These are phyloP conservation scores for Torulaspora pretoriensis DNA, from an alignment of 1,139 yeast genomes.

Conservation along the genomic window DNA sequence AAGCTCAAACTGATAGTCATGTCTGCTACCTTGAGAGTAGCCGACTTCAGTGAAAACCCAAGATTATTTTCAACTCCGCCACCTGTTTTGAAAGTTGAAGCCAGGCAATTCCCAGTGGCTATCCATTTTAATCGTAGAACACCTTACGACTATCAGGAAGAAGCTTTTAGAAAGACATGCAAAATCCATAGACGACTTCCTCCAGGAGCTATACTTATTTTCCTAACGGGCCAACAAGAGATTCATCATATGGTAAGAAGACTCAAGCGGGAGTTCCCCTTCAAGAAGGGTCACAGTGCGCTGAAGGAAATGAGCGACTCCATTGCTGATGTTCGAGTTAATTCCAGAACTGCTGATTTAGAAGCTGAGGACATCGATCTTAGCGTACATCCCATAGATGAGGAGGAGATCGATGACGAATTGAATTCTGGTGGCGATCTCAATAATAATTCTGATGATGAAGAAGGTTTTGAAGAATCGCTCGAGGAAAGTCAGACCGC, in stretches of 20 bases:
- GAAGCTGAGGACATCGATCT: constrained; percentile 91
- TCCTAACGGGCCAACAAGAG: constrained; percentile 92
- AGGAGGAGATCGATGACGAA: constrained; percentile 31
- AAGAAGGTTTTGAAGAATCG: constrained; percentile 88
- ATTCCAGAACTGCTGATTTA: constrained; percentile 57
- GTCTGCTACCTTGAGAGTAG: constrained; percentile 95
- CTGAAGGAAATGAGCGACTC: constrained; percentile 37
- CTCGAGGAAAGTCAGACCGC: constrained; percentile 72
- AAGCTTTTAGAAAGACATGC: constrained; percentile 77
- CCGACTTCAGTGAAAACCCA: constrained; percentile 84
- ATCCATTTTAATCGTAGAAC: constrained; percentile 86
- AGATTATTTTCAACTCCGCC: constrained; percentile 73
- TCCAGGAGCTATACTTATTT: constrained; percentile 89
- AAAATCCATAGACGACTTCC: constrained; percentile 85
- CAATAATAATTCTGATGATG: constrained; percentile 50
- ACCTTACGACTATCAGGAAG: constrained; percentile 72
- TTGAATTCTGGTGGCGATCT: constrained; percentile 27
- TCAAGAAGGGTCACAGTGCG: constrained; percentile 36
- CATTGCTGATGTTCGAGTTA: constrained; percentile 46
- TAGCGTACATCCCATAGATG: constrained; percentile 48
- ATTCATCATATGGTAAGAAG: constrained; percentile 71
- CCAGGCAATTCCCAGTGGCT: constrained; percentile 93
- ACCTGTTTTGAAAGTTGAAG: constrained; percentile 85
- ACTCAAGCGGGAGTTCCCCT: constrained; percentile 66
- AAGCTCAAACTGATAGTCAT: constrained; percentile 70